A percentile compares a stretch with the other conserved stretches of the same genome.
These are phyloP conservation scores for Pedinophyceae sp. DNA, from an alignment of 139 green algal species.

Conservation along the genomic window DNA sequence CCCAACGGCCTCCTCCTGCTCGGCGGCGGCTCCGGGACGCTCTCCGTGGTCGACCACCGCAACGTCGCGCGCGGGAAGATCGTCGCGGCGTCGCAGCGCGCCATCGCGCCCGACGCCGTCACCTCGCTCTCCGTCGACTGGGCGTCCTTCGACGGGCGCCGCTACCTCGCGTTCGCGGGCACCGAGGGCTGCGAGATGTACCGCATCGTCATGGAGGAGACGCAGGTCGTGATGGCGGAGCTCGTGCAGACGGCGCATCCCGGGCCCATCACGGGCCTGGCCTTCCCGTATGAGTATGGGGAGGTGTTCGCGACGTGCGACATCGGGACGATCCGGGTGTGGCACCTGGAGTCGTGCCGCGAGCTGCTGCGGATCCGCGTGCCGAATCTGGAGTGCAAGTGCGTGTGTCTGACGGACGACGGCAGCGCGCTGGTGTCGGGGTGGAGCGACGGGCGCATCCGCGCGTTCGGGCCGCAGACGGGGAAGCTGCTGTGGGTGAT, in stretches of 20 bases:
- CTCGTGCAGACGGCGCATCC: conserved; percentile 53
- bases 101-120: conserved; percentile 9
- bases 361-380: conserved; percentile 64
- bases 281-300: conserved; percentile 43
- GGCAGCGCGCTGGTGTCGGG: conserved; percentile 48
- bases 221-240: conserved; percentile 25
- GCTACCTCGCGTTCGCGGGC: conserved; percentile 39
- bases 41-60: conserved; percentile 13
- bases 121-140: conserved; percentile 39
- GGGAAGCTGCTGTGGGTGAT: conserved; percentile 68
- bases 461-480: conserved; percentile 56
- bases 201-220: conserved; percentile 27
- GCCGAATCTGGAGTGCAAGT: conserved; percentile 62
- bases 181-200: conserved; percentile 54
- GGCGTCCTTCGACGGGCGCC: conserved; percentile 7
- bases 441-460: conserved; percentile 68
- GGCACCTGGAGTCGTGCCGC: conserved; percentile 48
- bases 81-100: too few relatives aligned
- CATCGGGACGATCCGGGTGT: conserved; percentile 50
- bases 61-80: not conserved
- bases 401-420: conserved; percentile 51
- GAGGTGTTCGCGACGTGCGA: conserved; percentile 58
- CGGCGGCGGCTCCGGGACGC: conserved; percentile 34
- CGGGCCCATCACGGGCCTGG: conserved; percentile 44
- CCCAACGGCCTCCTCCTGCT: conserved; percentile 35